These are phyloP conservation scores for Claviceps pazoutovae DNA, from an alignment of 2,329 filamentous ascomycete species.

Conservation along the genomic window DNA sequence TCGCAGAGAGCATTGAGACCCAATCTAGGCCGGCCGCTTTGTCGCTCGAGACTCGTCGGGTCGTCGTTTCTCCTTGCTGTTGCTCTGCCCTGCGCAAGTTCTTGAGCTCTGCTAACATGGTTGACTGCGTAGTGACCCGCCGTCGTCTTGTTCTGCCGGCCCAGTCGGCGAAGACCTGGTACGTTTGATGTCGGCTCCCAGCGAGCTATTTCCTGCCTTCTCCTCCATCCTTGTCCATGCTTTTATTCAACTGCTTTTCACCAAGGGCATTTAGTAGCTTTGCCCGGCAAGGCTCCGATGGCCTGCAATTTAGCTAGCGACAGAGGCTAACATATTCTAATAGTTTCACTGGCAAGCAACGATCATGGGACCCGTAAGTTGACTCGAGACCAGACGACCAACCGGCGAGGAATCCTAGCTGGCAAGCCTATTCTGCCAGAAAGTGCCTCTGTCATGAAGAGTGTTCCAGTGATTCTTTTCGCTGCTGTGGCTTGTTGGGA, in stretches of 20 bases:
- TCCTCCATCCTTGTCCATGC: not conserved
- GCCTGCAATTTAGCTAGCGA: not conserved
- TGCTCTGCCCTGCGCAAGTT: not conserved
- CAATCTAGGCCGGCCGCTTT: not conserved
- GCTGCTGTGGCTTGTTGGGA: not conserved
- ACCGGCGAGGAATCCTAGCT: not conserved
- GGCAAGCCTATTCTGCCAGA: not conserved
- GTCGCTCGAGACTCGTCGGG: not conserved
- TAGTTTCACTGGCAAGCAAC: slow-evolving; percentile 99
- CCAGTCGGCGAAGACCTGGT: slow-evolving; percentile 96
- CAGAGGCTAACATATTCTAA: slow-evolving; percentile 12
- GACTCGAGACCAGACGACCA: slow-evolving; percentile 5
- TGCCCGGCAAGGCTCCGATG: not conserved
- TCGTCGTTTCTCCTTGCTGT: not conserved
- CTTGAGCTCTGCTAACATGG: slow-evolving; percentile 10
- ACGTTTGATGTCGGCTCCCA: slow-evolving; percentile 29
- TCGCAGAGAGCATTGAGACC: too few species aligned
- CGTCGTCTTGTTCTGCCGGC: slow-evolving; percentile 95
- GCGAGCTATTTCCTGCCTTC: not conserved
- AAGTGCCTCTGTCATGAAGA: not conserved
- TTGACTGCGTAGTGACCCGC: slow-evolving; percentile 61
- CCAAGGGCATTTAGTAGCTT: not conserved
- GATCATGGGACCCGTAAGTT: slow-evolving; percentile 94
- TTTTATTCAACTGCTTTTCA: not conserved
- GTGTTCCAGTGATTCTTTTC: not conserved